Base-by-base conservation (phyloP, 176 grass and related monocot species). In the Aegilops tauschii region DNA sequence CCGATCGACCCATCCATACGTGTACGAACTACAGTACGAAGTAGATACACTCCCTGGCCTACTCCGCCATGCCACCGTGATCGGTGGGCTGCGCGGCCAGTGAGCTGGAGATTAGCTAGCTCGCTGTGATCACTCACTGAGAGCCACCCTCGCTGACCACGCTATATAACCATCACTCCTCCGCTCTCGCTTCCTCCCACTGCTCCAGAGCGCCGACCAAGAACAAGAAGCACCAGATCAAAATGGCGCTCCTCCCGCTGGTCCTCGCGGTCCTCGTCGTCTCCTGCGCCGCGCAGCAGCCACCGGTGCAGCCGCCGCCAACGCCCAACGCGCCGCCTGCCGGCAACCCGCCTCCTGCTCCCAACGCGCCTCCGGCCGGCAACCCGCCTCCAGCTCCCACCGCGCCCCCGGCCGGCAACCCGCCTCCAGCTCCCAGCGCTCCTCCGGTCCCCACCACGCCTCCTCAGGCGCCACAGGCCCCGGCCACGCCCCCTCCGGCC, bases 241-340 rank as follows among this genome's bases (percentile, higher is more conserved):
- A 12, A 45, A 91, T 91, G 90, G 86, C 85, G n/a, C 69, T 87
- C 44, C 85, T 87, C 70, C 54, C 69, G 1, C 62, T 84, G 69
- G 12, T 93, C 35, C 82, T 90, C 73, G 61, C 83, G 59, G 65
- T 86, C 65, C 92, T 93, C 39, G 49, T 93, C 83, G 83, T 80
- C 62, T 76, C 92, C 52, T 83, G 89, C 92, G 76, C 84, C n/a
- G 92, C 92, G 39, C 92, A 93, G 83, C 90, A 91, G 85, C 91
- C 84, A 4, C 87, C 84, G 30, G 4, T 62, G 49, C 90, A 82
- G 13, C 66, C 82, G 16, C 86, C 86, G 37, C 85, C 36, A 61
- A 40, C 85, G 20, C 77, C 66, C 25, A 76, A 72, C 64, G 34
- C 89, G 3, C 84, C 89, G 8, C 79, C 89, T 13, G 4, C 82